Conservation (phyloP, 78 protist genomes). For the Protostelium mycophagum region DNA sequence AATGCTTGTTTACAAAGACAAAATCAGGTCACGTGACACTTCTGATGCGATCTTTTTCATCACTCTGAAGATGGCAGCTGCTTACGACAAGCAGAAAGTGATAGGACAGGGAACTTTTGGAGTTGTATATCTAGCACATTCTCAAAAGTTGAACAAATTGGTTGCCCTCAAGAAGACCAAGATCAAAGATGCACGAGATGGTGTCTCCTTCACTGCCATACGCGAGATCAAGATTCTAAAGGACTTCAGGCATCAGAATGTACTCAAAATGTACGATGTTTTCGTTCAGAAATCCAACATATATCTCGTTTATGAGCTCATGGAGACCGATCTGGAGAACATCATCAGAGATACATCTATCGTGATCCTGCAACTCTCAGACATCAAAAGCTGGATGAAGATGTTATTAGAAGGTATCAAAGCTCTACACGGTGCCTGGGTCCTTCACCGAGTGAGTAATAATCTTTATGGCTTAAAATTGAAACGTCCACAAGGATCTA, state of each 20-base stretch:
- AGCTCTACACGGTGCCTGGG: constrained; percentile 45
- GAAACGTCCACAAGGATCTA: constrained; percentile 37
- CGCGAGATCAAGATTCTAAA: constrained; percentile 74
- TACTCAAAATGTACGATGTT: constrained; percentile 63
- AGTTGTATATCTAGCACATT: constrained; percentile 43
- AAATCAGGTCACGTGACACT: too few species aligned
- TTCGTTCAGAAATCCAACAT: constrained; percentile 47
- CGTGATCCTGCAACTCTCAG: constrained; percentile 33
- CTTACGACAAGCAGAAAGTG: neutral
- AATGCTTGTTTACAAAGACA: too few species aligned
- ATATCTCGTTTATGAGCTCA: constrained; percentile 72
- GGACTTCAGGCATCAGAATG: constrained; percentile 63
- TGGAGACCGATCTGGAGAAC: constrained; percentile 55
- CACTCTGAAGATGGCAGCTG: too few species aligned
- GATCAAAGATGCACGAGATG: constrained; percentile 11
- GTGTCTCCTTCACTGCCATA: constrained; percentile 66
- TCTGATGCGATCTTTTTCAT: too few species aligned
- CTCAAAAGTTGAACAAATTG: constrained; percentile 19
- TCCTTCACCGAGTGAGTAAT: constrained; percentile 57
- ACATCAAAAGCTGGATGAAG: constrained; percentile 62
- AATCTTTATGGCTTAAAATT: neutral
- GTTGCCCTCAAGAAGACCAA: constrained; percentile 78
- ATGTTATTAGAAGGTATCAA: constrained; percentile 52
- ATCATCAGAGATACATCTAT: constrained; percentile 42
- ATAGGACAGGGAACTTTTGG: constrained; percentile 83